These are phyloP conservation scores for Cutaneotrichosporon cavernicola DNA, from an alignment of 1,284 basidiomycete species.

Conservation along the genomic window DNA sequence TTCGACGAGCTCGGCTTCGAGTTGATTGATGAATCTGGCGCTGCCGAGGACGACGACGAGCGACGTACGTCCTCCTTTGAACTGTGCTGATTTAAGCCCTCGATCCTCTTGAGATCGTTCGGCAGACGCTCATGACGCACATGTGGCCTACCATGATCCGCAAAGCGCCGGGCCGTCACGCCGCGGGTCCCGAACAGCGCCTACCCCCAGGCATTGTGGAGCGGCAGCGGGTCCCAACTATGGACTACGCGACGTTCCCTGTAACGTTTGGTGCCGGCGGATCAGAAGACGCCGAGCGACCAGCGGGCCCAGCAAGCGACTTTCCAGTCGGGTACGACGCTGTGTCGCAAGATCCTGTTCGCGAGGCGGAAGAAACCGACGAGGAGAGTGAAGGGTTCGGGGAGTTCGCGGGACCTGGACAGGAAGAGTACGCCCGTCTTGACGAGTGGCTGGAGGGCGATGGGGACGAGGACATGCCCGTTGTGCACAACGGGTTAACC, in stretches of 20 bases:
- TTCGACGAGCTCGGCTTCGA: constrained; percentile 47
- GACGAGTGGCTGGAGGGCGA: constrained; percentile 45
- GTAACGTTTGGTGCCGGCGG: constrained; percentile 15
- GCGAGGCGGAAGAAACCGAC: constrained; percentile 4
- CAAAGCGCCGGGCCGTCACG: constrained; percentile 8
- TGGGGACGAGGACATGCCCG: constrained; percentile 13
- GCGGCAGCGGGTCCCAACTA: neutral
- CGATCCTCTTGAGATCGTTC: constrained; percentile 36
- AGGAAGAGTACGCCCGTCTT: constrained; percentile 42
- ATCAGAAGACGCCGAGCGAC: neutral
- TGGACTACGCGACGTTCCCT: constrained; percentile 17
- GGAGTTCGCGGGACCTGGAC: constrained; percentile 21
- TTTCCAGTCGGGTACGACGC: constrained; percentile 18
- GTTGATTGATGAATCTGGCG: constrained; percentile 38
- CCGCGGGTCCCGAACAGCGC: constrained; percentile 16
- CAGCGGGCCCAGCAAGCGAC: constrained; percentile 15
- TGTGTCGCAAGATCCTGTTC: neutral
- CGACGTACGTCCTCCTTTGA: constrained; percentile 35
- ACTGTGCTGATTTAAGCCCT: constrained; percentile 31
- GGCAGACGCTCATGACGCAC: constrained; percentile 49
- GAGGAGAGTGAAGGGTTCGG: constrained; percentile 24
- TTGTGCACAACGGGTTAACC: neutral
- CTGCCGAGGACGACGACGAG: constrained; percentile 45
- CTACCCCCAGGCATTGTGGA: neutral
- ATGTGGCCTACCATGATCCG: constrained; percentile 48